Evolutionary conservation across 768 basidiomycete genomes (phyloP), one percentile per base, ranked within the genome.

Genomic region (Neoboletus magnificus): DNA sequence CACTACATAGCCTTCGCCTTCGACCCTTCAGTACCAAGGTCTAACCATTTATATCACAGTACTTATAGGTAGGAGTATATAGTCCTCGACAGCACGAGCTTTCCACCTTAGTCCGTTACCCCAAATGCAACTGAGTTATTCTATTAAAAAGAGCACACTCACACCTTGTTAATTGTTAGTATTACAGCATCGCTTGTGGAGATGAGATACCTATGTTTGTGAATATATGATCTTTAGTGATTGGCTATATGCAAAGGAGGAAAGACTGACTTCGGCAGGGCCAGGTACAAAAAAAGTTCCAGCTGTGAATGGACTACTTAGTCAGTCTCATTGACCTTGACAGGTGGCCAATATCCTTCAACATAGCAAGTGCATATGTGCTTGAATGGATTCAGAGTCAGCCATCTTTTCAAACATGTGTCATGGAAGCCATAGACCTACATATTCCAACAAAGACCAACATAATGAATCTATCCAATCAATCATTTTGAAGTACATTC

Each of bases 391-490:
- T 30, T 23, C 2, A 18, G 13, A n/a, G 22, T 60, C 23, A 49
- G 46, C n/a, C 23, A 23, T 50, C 16, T 25, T 27, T 20, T 30
- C 12, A 11, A 37, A 15, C 5, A 27, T 33, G 6, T 9, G n/a
- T 6, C 23, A 40, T 11, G n/a, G 20, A 5, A 13, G 12, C 20
- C 11, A 40, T 6, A 25, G 15, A 44, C 58, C 2, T 43, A 60
- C 59, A 55, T 22, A 7, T 30, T 27, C 36, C 48, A 48, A 50
- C 57, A 50, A 43, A 60, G 44, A 16, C 59, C 52, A 7, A 27
- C 4, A 20, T 59, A 60, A n/a, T 52, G 59, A 20, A 54, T 45
- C 59, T 60, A 36, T 42, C 2, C 4, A 18, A 33, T 15, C 4
- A 5, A 25, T 46, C 23, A 45, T 35, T 29, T 33, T 16, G n/a